A percentile compares a stretch with the other conserved stretches of the same genome.
Evolutionary conservation across 139 green algal genomes (phyloP).

Genomic region (Dunaliella primolecta): DNA sequence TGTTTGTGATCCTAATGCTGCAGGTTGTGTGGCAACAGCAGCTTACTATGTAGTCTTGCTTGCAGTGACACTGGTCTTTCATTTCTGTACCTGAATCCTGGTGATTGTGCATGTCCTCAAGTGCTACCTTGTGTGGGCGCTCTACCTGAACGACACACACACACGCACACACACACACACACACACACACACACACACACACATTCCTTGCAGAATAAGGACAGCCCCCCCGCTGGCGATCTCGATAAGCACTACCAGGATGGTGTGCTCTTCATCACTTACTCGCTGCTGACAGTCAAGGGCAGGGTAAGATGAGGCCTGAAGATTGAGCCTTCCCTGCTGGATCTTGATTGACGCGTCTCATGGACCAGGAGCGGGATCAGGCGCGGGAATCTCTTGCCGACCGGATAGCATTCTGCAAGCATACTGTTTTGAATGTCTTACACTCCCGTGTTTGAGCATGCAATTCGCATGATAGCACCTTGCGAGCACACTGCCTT

Average conservation of each 20-base stretch:
- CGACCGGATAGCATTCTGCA: no score
- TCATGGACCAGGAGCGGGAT: no score
- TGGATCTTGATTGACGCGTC: no score
- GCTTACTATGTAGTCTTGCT: background rate
- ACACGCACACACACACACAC: background rate
- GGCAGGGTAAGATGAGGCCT: background rate
- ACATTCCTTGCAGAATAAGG: constrained; percentile 31
- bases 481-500: no score
- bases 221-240: constrained; percentile 21
- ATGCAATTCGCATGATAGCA: no score
- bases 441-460: no score
- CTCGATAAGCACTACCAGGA: constrained; percentile 27
- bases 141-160: no score
- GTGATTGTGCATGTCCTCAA: no score
- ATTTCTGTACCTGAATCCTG: background rate
- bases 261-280: constrained; percentile 80
- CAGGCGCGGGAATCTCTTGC: no score
- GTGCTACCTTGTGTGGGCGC: no score
- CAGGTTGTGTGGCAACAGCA: background rate
- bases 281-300: constrained; percentile 45
- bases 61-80: background rate
- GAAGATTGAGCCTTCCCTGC: no score
- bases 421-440: no score
- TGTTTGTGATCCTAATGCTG: background rate
- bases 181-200: background rate